These are phyloP conservation scores for Salix koriyanagi DNA, from an alignment of 345 rosid genomes.

Conservation along the genomic window DNA sequence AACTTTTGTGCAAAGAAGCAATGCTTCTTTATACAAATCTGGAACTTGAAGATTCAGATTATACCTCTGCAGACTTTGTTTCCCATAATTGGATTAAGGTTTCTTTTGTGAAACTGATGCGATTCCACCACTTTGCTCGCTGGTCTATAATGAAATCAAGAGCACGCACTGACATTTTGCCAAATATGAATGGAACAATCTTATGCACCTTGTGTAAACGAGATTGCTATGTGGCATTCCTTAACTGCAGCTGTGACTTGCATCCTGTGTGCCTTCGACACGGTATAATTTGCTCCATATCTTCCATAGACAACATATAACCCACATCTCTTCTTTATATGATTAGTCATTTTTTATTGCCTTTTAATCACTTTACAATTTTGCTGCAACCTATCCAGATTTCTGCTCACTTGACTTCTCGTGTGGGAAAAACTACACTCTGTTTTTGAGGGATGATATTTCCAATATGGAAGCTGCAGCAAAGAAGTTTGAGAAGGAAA, in stretches of 20 bases:
- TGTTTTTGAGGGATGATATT: slow-evolving; percentile 74
- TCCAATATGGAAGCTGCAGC: slow-evolving; percentile 82
- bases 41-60: slow-evolving; percentile 55
- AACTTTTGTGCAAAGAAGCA: slow-evolving; percentile 93
- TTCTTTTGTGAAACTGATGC: slow-evolving; percentile 77
- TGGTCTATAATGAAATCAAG: slow-evolving; percentile 73
- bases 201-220: slow-evolving; percentile 88
- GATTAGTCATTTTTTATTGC: not conserved
- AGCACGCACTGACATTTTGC: slow-evolving; percentile 46
- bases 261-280: slow-evolving; percentile 85
- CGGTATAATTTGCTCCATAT: slow-evolving; percentile 42
- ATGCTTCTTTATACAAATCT: slow-evolving; percentile 54
- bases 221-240: slow-evolving; percentile 81
- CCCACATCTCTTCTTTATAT: not conserved
- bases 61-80: slow-evolving; percentile 48
- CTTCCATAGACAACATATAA: not conserved
- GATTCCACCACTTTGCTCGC: slow-evolving; percentile 72
- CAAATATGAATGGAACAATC: slow-evolving; percentile 56
- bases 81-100: slow-evolving; percentile 53
- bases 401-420: slow-evolving; percentile 53
- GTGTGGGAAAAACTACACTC: slow-evolving; percentile 59
- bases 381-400: slow-evolving; percentile 37
- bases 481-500: slow-evolving; percentile 65
- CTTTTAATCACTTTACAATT: slow-evolving; percentile 6
- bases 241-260: slow-evolving; percentile 60